Evolutionary conservation across 2,329 filamentous ascomycete genomes (phyloP).

Genomic region (Penicillium griseofulvum): DNA sequence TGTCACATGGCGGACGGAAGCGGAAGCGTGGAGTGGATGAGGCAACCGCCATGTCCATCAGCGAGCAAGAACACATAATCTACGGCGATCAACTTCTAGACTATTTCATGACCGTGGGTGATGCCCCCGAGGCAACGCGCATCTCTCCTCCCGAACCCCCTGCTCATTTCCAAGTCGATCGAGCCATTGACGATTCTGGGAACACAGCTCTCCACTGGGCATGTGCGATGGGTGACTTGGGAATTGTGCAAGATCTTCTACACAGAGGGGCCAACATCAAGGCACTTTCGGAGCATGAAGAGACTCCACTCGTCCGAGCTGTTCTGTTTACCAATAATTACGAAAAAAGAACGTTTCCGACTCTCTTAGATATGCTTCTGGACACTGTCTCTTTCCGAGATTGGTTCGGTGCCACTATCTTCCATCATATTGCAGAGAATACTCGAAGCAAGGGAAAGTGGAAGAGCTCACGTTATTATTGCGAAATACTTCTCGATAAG

Average conservation of each 20-base stretch:
- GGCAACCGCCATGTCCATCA: constrained; percentile 54
- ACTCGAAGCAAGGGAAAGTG: constrained; percentile 84
- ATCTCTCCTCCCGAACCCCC: constrained; percentile 71
- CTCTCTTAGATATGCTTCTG: constrained; percentile 77
- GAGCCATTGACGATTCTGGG: constrained; percentile 86
- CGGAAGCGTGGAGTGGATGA: constrained; percentile 71
- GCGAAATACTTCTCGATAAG: constrained; percentile 85
- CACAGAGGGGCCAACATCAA: constrained; percentile 73
- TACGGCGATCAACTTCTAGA: constrained; percentile 93
- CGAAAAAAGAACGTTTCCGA: constrained; percentile 86
- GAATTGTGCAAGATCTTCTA: constrained; percentile 84
- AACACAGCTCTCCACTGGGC: constrained; percentile 97
- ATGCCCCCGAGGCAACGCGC: constrained; percentile 63
- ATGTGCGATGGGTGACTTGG: constrained; percentile 92
- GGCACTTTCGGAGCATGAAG: constrained; percentile 66
- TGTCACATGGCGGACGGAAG: constrained; percentile 65
- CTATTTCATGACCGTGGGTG: constrained; percentile 87
- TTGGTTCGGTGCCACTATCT: constrained; percentile 77
- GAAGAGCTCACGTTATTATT: constrained; percentile 86
- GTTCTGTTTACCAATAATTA: constrained; percentile 97
- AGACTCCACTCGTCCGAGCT: constrained; percentile 91
- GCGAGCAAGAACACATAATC: constrained; percentile 80
- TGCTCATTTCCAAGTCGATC: constrained; percentile 80
- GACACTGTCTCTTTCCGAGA: constrained; percentile 78
- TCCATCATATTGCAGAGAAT: constrained; percentile 90